Percentiles rank a stretch among this genome's conserved stretches.
Conservation (phyloP, 805 yeast genomes). For the Lipomyces orientalis region DNA sequence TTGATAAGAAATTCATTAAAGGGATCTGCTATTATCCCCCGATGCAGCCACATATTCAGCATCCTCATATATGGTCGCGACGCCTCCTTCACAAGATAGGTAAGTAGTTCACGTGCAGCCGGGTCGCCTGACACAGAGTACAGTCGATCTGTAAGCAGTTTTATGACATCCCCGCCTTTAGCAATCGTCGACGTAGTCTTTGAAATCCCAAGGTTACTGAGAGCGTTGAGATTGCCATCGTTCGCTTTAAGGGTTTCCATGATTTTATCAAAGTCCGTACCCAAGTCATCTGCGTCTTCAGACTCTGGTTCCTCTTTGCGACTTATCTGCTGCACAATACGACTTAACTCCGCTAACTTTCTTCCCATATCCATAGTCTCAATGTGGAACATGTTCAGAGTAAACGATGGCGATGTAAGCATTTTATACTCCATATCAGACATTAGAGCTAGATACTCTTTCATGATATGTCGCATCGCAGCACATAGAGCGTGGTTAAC, state of each 20-base stretch:
- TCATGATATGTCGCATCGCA: constrained; percentile 57
- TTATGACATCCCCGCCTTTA: constrained; percentile 79
- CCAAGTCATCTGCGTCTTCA: constrained; percentile 43
- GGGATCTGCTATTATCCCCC: constrained; percentile 78
- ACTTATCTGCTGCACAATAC: constrained; percentile 56
- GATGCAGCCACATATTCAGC: constrained; percentile 78
- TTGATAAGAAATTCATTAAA: constrained; percentile 82
- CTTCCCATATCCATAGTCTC: constrained; percentile 49
- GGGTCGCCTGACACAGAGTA: constrained; percentile 69
- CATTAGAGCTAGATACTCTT: constrained; percentile 43
- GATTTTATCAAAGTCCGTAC: constrained; percentile 50
- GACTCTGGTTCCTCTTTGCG: constrained; percentile 51
- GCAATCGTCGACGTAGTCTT: constrained; percentile 39
- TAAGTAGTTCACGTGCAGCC: constrained; percentile 58
- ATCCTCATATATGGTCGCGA: constrained; percentile 67
- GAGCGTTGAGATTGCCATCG: constrained; percentile 43
- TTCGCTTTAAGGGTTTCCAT: constrained; percentile 49
- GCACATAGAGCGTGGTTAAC: constrained; percentile 75
- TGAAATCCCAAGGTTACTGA: constrained; percentile 33
- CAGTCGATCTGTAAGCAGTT: constrained; percentile 63
- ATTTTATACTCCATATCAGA: constrained; percentile 60
- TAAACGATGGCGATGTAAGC: constrained; percentile 55
- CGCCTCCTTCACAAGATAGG: constrained; percentile 59
- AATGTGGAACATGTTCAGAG: constrained; percentile 65
- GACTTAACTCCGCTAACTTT: constrained; percentile 62